Base-by-base conservation (phyloP, 768 basidiomycete species). In the Hypholoma sublateritium region DNA sequence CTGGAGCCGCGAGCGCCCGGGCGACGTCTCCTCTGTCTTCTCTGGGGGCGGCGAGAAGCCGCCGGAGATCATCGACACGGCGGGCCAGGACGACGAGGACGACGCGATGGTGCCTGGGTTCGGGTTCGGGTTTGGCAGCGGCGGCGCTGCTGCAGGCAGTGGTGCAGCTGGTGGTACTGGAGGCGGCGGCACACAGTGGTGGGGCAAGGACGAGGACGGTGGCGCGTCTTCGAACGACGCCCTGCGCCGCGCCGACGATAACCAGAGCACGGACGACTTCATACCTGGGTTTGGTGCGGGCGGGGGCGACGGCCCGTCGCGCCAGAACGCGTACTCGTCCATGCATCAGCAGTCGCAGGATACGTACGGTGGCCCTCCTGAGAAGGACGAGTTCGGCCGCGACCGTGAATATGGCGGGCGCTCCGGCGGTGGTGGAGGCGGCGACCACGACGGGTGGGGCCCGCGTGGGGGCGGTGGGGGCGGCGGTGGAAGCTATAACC, bases 1-100 rank as follows among this genome's bases (percentile, higher is more conserved):
- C 81, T 98, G 97, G 96, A 88, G 88, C 47, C 85, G 96, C 64
- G 92, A 94, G 67, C 82, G 92, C 3, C 92, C 92, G 0, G 91
- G 92, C n/a, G 91, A 93, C 63, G 79, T 81, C 1, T 78, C 81
- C n/a, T 84, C 82, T 53, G 91, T 87, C 41, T 92, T 92, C 70
- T 84, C 84, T 0, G 88, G 84, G 7, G 90, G 89, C 5, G 91
- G 90, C 14, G 91, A 93, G 76, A 91, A 91, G 72, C 93, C 92
- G 12, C 88, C 89, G 0, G 88, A 88, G 63, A 74, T 82, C 37
- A 75, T 72, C 16, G 88, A 85, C 65, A 71, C 72, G 63, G 74
- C 78, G 55, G 77, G 84, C 42, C 72, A 84, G 62, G 89, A 92
- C n/a, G 88, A 88, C 0, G 85, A 89, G 1, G 89, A 89, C 46